Evolutionary conservation across 1,284 basidiomycete species (phyloP).

Genomic region (Moesziomyces globuligerus): DNA sequence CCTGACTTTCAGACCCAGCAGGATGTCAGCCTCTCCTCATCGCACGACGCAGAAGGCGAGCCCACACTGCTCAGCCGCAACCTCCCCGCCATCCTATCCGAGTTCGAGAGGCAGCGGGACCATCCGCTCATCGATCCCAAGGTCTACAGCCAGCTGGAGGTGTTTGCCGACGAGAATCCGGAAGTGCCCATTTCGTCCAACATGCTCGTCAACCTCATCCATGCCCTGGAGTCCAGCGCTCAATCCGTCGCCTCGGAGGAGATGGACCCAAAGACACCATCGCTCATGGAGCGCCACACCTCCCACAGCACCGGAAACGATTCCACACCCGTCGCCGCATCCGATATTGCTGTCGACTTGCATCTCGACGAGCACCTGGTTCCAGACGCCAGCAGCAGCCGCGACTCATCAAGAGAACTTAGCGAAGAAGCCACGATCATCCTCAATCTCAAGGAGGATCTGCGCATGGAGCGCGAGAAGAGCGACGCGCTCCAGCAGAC

Average conservation of each 20-base stretch:
- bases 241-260: slow-evolving; percentile 26
- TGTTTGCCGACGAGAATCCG: slow-evolving; percentile 34
- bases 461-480: slow-evolving; percentile 44
- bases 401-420: slow-evolving; percentile 33
- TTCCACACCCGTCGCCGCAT: slow-evolving; percentile 23
- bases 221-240: slow-evolving; percentile 36
- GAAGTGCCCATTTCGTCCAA: slow-evolving; percentile 41
- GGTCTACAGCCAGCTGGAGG: slow-evolving; percentile 33
- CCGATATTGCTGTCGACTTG: slow-evolving; percentile 25
- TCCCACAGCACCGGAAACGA: slow-evolving; percentile 38
- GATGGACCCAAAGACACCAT: slow-evolving; percentile 12
- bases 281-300: slow-evolving; percentile 19
- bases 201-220: slow-evolving; percentile 44
- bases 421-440: slow-evolving; percentile 33
- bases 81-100: slow-evolving; percentile 38
- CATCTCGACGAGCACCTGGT: slow-evolving; percentile 34
- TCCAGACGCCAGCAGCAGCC: slow-evolving; percentile 25
- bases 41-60: slow-evolving; percentile 4
- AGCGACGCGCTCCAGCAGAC: slow-evolving; percentile 39
- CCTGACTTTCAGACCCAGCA: slow-evolving; percentile 28
- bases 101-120: slow-evolving; percentile 36
- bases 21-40: slow-evolving; percentile 8
- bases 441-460: slow-evolving; percentile 39
- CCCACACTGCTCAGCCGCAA: slow-evolving; percentile 41
- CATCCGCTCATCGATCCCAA: slow-evolving; percentile 40